Conservation (phyloP, 176 grass and related monocot species). For the Eremochloa ophiuroides region DNA sequence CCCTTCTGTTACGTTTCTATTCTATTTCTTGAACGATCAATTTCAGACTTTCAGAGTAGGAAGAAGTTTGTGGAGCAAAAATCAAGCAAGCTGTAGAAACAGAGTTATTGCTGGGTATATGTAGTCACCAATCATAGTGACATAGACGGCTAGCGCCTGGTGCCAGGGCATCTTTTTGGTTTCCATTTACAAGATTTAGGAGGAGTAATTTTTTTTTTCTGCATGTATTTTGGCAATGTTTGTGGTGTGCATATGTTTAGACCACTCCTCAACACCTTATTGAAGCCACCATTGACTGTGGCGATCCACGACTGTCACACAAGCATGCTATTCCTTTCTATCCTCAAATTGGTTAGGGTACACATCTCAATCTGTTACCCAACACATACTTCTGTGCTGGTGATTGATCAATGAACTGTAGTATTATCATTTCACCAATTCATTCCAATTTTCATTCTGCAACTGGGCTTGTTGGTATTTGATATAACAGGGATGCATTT, state of each 20-base stretch:
- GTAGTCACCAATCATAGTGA: not conserved
- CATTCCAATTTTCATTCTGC: not conserved
- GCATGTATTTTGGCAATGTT: not conserved
- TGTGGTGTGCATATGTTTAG: not conserved
- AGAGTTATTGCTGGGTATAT: not conserved
- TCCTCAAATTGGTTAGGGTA: not conserved
- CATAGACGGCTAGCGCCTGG: not conserved
- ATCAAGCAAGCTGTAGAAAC: not conserved
- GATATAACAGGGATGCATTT: not conserved
- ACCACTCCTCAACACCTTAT: not conserved
- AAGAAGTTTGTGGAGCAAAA: conserved; percentile 11
- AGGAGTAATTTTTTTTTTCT: not conserved
- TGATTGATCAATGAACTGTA: conserved; percentile 7
- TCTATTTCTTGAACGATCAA: not conserved
- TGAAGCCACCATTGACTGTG: not conserved
- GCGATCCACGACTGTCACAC: not conserved
- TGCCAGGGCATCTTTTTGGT: not conserved
- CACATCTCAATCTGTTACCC: not conserved
- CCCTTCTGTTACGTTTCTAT: not conserved
- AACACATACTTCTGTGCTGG: not conserved
- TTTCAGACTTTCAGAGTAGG: not conserved
- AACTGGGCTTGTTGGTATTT: conserved; percentile 5
- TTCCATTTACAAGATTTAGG: conserved; percentile 3
- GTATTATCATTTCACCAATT: conserved; percentile 8
- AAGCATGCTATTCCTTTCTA: not conserved